Base-by-base conservation (phyloP, 768 basidiomycete genomes). In the Termitomyces sp. region DNA sequence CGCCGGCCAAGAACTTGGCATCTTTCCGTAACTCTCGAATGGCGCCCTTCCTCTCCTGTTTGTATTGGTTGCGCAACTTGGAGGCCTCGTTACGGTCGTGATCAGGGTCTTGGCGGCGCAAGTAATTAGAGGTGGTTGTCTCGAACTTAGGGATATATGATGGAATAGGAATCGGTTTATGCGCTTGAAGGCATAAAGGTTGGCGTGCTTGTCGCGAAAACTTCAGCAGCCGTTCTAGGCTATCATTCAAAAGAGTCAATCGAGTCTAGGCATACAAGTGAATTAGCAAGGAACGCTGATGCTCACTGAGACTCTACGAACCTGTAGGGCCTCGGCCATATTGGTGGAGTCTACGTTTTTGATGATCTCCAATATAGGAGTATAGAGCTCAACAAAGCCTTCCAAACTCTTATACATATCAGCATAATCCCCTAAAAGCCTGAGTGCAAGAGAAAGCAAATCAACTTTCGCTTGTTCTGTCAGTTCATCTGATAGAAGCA, bases 11-110 rank as follows among this genome's bases (percentile, higher is more conserved):
- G 84, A 98, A 99, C 64, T 84, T 82, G 62, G 93, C 88, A 70
- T 99, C 97, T 78, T 98, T 98, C 61, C 97, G 85, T 55, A 99
- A 78, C 70, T 99, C 97, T 49, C 96, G 80, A 62, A 99, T 94
- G 5, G 97, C 97, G 47, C 97, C 95, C 79, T 98, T 98, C 69
- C 84, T 79, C 78, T 98, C 97, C 75, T 98, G 89, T 76, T 95
- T 95, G 78, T 94, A 89, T 69, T 95, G 85, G 43, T 84, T 82
- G 57, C 90, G 88, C 67, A 99, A 74, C 72, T 98, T 98, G 58
- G 87, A 75, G 0, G 86, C 84, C 64, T 91, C 91, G 69, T 93
- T 94, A 43, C 92, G 86, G 67, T 96, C 95, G 61, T 85, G 86
- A 71, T 99, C 95, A 9, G 96, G 95, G 71, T 98, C 97, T 68